Base-by-base conservation (phyloP, 2,329 filamentous ascomycete genomes). In the Penicillium fuscoglaucum region DNA sequence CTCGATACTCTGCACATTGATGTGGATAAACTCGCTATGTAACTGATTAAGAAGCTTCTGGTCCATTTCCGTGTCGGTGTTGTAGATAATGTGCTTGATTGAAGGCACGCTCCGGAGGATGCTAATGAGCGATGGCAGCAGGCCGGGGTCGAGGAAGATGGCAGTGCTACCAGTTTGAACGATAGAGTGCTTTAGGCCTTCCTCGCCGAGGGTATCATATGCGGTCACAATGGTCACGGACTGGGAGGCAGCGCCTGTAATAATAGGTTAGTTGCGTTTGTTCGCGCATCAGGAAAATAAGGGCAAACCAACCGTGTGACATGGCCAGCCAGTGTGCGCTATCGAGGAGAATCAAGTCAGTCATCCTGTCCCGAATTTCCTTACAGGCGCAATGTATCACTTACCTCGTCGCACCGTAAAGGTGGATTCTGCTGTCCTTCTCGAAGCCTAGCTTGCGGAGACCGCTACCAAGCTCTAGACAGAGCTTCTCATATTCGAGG, bases 201-300 rank as follows among this genome's bases (percentile, higher is more conserved):
- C 86, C 69, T 91, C 85, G 54, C 93, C 93, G 45, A 97, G 87
- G 31, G 92, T 96, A 75, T 97, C 93, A 77, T 97, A 97, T 51
- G 93, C 92, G 46, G 93, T 98, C 51, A 97, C 93, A 66, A 97
- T 93, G 59, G 90, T 87, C 74, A 97, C 86, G 45, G 90, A 93
- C 77, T 98, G 93, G 17, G 92, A 93, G 21, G 87, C 78, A 56
- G 85, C 89, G 80, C 80, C 81, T 82, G 59, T 37, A 52, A 31
- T 31, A 35, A 26, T 45, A 26, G 5, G 50, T 60, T 40, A 58
- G 50, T 47, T 47, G 17, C 17, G 21, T 45, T 7, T 31, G 37
- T 26, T 21, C 21, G 46, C 12, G 9, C 17, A 1, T 37, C 29
- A 17, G 47, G 45, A 31, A 40, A 37, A 24, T 48, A 31, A 19